A percentile compares a stretch with the other conserved stretches of the same genome.
Evolutionary conservation across 1,284 basidiomycete genomes (phyloP).

Genomic region (Kalmanozyma brasiliensis): DNA sequence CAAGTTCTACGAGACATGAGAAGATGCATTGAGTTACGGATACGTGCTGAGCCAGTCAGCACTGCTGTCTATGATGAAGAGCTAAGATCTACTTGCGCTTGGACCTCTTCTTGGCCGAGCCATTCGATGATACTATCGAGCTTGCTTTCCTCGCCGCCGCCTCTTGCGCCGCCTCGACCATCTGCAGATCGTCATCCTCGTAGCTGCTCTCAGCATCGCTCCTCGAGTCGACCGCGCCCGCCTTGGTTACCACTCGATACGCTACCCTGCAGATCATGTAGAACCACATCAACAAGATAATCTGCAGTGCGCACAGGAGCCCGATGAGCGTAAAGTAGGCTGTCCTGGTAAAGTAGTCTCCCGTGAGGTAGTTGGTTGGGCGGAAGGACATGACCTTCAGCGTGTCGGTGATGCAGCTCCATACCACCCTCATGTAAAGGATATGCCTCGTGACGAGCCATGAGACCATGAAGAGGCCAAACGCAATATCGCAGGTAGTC

Average conservation of each 20-base stretch:
- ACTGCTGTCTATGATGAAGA: too few relatives aligned
- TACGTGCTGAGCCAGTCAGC: too few relatives aligned
- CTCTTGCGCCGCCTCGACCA: slow-evolving; percentile 6
- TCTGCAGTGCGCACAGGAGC: slow-evolving; percentile 69
- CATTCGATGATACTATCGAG: slow-evolving; percentile 1
- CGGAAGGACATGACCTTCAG: slow-evolving; percentile 27
- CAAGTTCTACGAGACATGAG: too few relatives aligned
- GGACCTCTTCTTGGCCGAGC: slow-evolving; percentile 13
- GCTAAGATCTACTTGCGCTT: slow-evolving; percentile 18
- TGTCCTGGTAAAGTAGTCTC: slow-evolving; percentile 25
- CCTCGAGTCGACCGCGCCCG: slow-evolving; percentile 79
- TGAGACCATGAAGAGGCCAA: slow-evolving; percentile 74
- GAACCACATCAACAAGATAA: slow-evolving; percentile 85
- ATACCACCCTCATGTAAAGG: slow-evolving; percentile 55
- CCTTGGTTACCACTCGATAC: slow-evolving; percentile 79
- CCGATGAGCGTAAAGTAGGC: slow-evolving; percentile 35
- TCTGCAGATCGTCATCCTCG: slow-evolving; percentile 29
- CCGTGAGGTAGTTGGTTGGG: slow-evolving; percentile 11
- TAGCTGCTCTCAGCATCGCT: slow-evolving; percentile 55
- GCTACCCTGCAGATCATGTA: slow-evolving; percentile 83
- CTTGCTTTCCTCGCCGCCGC: not conserved
- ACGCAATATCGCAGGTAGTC: slow-evolving; percentile 79
- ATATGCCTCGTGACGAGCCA: slow-evolving; percentile 64
- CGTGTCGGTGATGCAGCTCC: slow-evolving; percentile 50
- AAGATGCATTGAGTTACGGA: too few relatives aligned